phyloP scores from a whole-genome alignment of 1,139 yeast species.

The Scheffersomyces segobiensis region DNA sequence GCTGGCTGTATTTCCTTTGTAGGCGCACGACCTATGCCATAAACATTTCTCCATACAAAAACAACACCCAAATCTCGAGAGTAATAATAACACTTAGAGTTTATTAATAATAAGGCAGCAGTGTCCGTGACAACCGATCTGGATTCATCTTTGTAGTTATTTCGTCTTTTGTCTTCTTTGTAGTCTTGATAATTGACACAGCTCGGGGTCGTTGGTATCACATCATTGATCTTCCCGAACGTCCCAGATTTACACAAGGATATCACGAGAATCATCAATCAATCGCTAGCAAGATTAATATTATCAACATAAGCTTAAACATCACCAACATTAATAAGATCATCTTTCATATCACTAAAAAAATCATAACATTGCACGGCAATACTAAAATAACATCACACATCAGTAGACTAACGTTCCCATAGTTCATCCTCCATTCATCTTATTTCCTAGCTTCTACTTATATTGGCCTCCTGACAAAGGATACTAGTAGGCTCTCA shows the following conservation, averaged over 20 bases:
- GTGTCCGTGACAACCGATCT: not conserved
- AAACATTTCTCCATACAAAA: not conserved
- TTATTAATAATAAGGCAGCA: not conserved
- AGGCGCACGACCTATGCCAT: not conserved
- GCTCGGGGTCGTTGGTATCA: not conserved
- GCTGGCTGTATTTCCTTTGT: not conserved
- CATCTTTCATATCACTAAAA: not conserved
- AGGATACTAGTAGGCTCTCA: not conserved
- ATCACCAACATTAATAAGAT: not conserved
- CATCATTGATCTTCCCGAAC: not conserved
- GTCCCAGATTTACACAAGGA: not conserved
- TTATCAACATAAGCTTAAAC: not conserved
- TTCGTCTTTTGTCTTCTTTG: not conserved
- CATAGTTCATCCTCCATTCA: not conserved
- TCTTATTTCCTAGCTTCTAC: not conserved
- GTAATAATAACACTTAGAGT: not conserved
- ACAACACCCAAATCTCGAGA: not conserved
- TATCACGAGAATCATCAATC: not conserved
- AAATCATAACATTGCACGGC: no score
- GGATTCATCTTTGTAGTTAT: not conserved
- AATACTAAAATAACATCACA: no score
- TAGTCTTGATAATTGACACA: not conserved
- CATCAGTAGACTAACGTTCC: not conserved
- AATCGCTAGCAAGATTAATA: not conserved
- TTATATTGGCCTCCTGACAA: not conserved